A percentile compares a stretch with the other conserved stretches of the same genome.
These are phyloP conservation scores for Diaporthe ampelina DNA, from an alignment of 2,329 filamentous ascomycete genomes.

Conservation along the genomic window DNA sequence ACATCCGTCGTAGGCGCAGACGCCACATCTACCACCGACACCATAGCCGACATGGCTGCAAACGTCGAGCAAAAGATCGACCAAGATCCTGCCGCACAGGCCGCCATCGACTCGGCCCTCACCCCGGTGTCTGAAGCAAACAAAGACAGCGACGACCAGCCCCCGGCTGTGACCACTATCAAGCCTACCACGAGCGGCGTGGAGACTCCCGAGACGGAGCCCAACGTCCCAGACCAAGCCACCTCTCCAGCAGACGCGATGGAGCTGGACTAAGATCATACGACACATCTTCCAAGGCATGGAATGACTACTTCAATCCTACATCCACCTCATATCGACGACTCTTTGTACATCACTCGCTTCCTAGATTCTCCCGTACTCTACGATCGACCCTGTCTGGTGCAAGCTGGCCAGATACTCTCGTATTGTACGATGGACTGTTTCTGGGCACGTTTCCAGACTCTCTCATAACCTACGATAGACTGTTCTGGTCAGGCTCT, in stretches of 20 bases:
- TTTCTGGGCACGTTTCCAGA: not conserved
- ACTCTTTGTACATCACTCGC: not conserved
- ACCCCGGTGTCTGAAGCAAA: slow-evolving; percentile 35
- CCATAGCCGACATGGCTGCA: slow-evolving; percentile 4
- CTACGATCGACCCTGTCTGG: not conserved
- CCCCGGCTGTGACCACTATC: not conserved
- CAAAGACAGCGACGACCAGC: slow-evolving; percentile 30
- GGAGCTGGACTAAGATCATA: slow-evolving; percentile 22
- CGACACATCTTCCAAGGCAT: not conserved
- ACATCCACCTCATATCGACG: not conserved
- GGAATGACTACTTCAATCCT: not conserved
- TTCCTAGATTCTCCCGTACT: not conserved
- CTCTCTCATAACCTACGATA: not conserved
- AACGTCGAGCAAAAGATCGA: slow-evolving; percentile 34
- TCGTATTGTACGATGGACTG: not conserved
- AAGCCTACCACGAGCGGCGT: slow-evolving; percentile 30
- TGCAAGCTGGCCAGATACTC: not conserved
- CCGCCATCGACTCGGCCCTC: slow-evolving; percentile 37
- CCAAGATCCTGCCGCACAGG: slow-evolving; percentile 14
- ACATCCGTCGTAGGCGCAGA: slow-evolving; percentile 4
- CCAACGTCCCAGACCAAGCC: slow-evolving; percentile 5
- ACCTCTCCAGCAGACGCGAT: slow-evolving; percentile 27
- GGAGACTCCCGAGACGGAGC: slow-evolving; percentile 34
- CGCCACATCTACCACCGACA: slow-evolving; percentile 20
- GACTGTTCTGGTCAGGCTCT: not conserved